Evolutionary conservation across 495 filamentous ascomycete genomes (phyloP), one percentile per base, ranked within the genome.

Genomic region (Penicillium turbatum): DNA sequence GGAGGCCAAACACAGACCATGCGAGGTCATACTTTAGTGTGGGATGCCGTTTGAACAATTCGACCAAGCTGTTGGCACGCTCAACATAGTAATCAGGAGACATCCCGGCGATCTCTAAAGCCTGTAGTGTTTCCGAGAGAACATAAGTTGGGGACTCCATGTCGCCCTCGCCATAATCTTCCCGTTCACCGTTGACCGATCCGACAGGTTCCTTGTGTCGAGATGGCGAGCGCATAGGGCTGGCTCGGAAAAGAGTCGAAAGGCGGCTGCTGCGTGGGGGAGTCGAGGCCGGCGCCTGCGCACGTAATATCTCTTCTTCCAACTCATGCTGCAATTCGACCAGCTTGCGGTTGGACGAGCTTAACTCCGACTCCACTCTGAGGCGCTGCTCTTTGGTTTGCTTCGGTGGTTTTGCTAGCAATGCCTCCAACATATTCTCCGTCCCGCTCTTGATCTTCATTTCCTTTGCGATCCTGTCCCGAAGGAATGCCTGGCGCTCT

Each of bases 381-480:
- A 83, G 75, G 48, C 90, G 82, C 68, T 97, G 95, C 43, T 96
- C 91, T 62, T 90, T 96, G 17, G 88, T 87, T 64, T 97, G 91
- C 68, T 97, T 98, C 11, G 88, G 84, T 64, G 93, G 96, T 70
- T 98, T 98, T n/a, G 84, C 76, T 62, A 95, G 87, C 53, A 98
- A 68, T 15, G 92, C 93, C 73, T 97, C 93, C 46, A 98, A 72
- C 80, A 97, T 83, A 66, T 98, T 98, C 77, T 98, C 93, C 47
- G 92, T 96, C 21, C 93, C 93, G 53, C 89, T 86, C 71, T 95
- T 97, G 65, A 97, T 97, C 77, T 97, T 97, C 71, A 88, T 86
- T 68, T 97, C 93, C 61, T 92, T 90, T 43, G 88, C 91, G 52
- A 98, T 85, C 65, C 83, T 82, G 62, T 96, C 90, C 52, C 85